A percentile compares a stretch with the other conserved stretches of the same genome.
Conservation (phyloP, 2,329 filamentous ascomycete genomes). For the Biscogniauxia marginata region DNA sequence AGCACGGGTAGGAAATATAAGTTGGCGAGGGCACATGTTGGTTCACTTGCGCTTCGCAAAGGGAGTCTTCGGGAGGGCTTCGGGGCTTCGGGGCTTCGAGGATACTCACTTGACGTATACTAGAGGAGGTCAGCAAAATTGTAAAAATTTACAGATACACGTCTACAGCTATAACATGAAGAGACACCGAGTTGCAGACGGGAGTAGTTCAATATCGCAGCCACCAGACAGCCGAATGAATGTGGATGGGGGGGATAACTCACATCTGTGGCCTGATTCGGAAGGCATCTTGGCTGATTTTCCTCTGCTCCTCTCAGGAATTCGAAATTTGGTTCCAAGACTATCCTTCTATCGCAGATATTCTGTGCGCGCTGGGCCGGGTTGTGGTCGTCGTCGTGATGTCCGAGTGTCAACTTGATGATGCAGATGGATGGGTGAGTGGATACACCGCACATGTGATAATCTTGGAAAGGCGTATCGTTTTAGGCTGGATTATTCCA, state of each 20-base stretch:
- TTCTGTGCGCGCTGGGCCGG: slow-evolving; percentile 38
- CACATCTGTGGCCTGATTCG: slow-evolving; percentile 84
- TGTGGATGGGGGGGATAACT: slow-evolving; percentile 45
- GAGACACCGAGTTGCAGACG: too few relatives aligned
- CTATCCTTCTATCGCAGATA: slow-evolving; percentile 48
- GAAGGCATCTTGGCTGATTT: slow-evolving; percentile 76
- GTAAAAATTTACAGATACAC: not conserved
- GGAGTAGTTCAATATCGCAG: too few relatives aligned
- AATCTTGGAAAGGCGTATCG: not conserved
- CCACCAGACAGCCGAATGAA: too few relatives aligned
- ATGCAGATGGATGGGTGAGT: slow-evolving; percentile 19
- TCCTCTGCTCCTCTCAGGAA: slow-evolving; percentile 47
- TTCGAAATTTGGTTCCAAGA: slow-evolving; percentile 38
- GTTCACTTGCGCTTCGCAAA: slow-evolving; percentile 3
- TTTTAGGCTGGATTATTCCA: not conserved
- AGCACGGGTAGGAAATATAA: not conserved
- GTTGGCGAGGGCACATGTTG: slow-evolving; percentile 2
- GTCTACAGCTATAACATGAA: too few relatives aligned
- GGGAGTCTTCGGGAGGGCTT: slow-evolving; percentile 1
- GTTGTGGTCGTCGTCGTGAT: slow-evolving; percentile 41
- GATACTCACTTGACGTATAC: slow-evolving; percentile 86
- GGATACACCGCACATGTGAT: slow-evolving; percentile 7
- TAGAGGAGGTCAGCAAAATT: slow-evolving; percentile 46
- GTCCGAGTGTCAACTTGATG: slow-evolving; percentile 29
- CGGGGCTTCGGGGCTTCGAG: not conserved